phyloP scores from a whole-genome alignment of 805 yeast species.

The Cyberlindnera mycetangii region DNA sequence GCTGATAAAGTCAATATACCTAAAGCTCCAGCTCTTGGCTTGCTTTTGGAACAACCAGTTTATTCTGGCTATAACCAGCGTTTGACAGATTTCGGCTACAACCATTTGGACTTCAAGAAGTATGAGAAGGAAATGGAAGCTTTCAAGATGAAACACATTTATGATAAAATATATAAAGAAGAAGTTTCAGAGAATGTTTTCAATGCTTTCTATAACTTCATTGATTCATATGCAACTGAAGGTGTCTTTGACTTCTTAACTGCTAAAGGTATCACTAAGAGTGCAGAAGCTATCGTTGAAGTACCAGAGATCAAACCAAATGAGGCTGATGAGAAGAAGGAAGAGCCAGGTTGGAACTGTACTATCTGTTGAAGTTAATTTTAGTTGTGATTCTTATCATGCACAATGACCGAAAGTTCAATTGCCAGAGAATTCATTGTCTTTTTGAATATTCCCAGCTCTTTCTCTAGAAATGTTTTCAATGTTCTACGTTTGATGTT shows the following conservation, averaged over 20 bases:
- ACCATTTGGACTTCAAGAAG: slow-evolving; percentile 63
- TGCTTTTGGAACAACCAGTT: slow-evolving; percentile 86
- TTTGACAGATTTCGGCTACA: slow-evolving; percentile 73
- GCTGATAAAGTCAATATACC: slow-evolving; percentile 82
- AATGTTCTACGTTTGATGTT: too few relatives aligned
- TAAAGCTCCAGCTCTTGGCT: slow-evolving; percentile 95
- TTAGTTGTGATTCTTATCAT: too few relatives aligned
- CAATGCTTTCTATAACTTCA: slow-evolving; percentile 86
- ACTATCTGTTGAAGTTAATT: background rate
- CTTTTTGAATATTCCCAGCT: too few relatives aligned
- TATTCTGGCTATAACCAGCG: slow-evolving; percentile 79
- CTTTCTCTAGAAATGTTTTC: too few relatives aligned
- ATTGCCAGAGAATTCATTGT: too few relatives aligned
- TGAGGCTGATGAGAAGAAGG: slow-evolving; percentile 1
- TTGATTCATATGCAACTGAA: slow-evolving; percentile 75
- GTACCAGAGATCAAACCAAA: slow-evolving; percentile 7
- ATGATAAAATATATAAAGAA: slow-evolving; percentile 88
- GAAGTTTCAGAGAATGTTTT: slow-evolving; percentile 86
- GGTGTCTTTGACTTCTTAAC: slow-evolving; percentile 41
- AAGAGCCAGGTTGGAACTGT: background rate
- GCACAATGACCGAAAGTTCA: too few relatives aligned
- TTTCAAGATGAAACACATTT: slow-evolving; percentile 84
- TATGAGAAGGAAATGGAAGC: slow-evolving; percentile 71
- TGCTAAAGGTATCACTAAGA: slow-evolving; percentile 37
- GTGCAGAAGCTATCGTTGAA: slow-evolving; percentile 9